Evolutionary conservation across 2,329 filamentous ascomycete genomes (phyloP), one percentile per base, ranked within the genome.

Genomic region (Acrocalymma vagum): DNA sequence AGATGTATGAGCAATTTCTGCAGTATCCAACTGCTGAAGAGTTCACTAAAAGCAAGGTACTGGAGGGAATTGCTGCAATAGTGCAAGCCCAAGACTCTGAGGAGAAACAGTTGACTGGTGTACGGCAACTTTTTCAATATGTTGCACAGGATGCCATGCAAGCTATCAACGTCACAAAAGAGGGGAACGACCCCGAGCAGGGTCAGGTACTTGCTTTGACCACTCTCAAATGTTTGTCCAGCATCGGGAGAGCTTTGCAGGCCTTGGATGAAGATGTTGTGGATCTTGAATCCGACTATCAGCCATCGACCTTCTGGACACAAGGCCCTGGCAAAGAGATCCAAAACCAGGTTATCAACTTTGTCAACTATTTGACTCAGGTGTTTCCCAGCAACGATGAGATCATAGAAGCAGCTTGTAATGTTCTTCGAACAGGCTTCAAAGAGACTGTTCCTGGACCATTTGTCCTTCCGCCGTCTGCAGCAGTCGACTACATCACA

Each of bases 61-160:
- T 90, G 5, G 83, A 86, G 26, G 88, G 84, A 2, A 88, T 94
- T 51, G 82, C 88, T 7, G 84, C 83, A 7, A 85, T 94, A 28
- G 80, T 91, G 20, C 88, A 94, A 67, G 87, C 87, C 7, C 76
- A 90, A 8, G 72, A 81, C 1, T 78, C 82, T 2, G 78, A 85
- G 32, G 69, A 74, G 15, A 72, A 75, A 11, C 83, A 83, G 48
- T 66, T 81, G 2, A 64, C 64, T 20, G 78, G 81, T 23, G 74
- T 87, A 21, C 73, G 78, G 43, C 76, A 78, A 39, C 72, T 93
- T 17, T 72, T 90, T 21, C 63, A 73, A 6, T 82, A 85, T 42
- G 73, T 91, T 21, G 80, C 84, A 31, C 63, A 73, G 17, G 88
- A 92, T 58, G 76, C 85, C n/a, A 69, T 48, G 58, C 57, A 47